These are phyloP conservation scores for Hydnomerulius pinastri DNA, from an alignment of 768 basidiomycete species.

Conservation along the genomic window DNA sequence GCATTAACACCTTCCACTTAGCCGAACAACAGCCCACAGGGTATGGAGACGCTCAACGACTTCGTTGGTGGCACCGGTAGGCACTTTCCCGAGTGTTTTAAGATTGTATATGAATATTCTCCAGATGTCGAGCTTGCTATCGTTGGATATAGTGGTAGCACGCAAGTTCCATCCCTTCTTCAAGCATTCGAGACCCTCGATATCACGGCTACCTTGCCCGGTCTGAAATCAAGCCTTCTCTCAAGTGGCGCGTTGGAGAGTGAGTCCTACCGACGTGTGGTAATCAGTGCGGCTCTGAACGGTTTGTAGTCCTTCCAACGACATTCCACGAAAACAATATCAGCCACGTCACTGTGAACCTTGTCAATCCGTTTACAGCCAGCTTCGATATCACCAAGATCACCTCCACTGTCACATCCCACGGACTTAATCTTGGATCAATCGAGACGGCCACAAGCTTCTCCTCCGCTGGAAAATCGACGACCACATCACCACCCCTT, in stretches of 20 bases:
- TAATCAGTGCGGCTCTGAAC: neutral
- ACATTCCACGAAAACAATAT: constrained; percentile 66
- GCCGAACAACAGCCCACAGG: constrained; percentile 63
- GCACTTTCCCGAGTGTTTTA: neutral
- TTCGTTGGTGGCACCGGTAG: constrained; percentile 64
- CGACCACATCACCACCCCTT: constrained; percentile 57
- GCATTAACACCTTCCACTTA: constrained; percentile 24
- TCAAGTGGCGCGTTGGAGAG: constrained; percentile 56
- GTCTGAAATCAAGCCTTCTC: constrained; percentile 57
- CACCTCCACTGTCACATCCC: constrained; percentile 58
- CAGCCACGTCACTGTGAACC: constrained; percentile 60
- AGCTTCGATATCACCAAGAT: constrained; percentile 59
- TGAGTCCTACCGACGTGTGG: constrained; percentile 21
- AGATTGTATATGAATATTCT: neutral
- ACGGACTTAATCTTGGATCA: constrained; percentile 61
- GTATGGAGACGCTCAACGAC: constrained; percentile 62
- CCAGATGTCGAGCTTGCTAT: constrained; percentile 60
- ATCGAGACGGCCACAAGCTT: constrained; percentile 59
- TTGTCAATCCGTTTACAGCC: constrained; percentile 70
- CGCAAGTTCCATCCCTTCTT: constrained; percentile 55
- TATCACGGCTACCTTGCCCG: constrained; percentile 59
- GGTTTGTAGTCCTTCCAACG: constrained; percentile 53
- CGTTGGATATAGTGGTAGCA: constrained; percentile 60
- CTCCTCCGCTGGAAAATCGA: constrained; percentile 50
- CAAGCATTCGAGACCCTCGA: constrained; percentile 63